Evolutionary conservation across 176 grass and related monocot genomes (phyloP).

Genomic region (Oryza glaberrima): DNA sequence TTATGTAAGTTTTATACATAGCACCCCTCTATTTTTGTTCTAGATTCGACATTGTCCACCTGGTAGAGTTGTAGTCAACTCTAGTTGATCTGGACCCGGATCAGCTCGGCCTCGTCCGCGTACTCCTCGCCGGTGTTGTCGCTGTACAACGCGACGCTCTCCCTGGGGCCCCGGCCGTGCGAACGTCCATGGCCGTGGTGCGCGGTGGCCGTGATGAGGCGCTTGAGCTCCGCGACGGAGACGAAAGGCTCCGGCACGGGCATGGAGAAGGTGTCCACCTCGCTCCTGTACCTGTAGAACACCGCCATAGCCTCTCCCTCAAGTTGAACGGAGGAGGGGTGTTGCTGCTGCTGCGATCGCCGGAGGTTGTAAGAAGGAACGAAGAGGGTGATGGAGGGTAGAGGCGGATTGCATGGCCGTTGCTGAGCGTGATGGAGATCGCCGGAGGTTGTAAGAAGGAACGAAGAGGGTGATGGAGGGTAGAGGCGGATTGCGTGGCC

Average conservation of each 20-base stretch:
- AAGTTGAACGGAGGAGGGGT: neutral
- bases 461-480: neutral
- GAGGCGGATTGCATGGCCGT: neutral
- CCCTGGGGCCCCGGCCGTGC: conserved; percentile 34
- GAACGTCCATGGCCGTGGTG: conserved; percentile 42
- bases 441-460: neutral
- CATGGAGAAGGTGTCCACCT: conserved; percentile 39
- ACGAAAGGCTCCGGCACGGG: conserved; percentile 18
- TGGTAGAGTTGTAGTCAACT: too few relatives aligned
- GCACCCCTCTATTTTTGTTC: too few relatives aligned
- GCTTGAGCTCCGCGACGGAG: conserved; percentile 41
- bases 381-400: neutral
- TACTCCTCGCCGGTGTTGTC: conserved; percentile 32
- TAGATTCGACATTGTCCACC: too few relatives aligned
- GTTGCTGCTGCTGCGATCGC: neutral
- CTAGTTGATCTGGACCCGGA: neutral
- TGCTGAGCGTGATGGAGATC: neutral
- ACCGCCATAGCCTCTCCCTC: conserved; percentile 22
- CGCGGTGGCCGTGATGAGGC: conserved; percentile 17
- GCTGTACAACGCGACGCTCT: conserved; percentile 29
- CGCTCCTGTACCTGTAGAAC: conserved; percentile 42
- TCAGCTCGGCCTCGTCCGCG: neutral
- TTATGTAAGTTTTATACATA: too few relatives aligned
- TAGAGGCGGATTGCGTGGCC: neutral
- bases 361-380: neutral